Evolutionary conservation across 1,139 yeast genomes (phyloP).

Genomic region (Taiozyma onychis): DNA sequence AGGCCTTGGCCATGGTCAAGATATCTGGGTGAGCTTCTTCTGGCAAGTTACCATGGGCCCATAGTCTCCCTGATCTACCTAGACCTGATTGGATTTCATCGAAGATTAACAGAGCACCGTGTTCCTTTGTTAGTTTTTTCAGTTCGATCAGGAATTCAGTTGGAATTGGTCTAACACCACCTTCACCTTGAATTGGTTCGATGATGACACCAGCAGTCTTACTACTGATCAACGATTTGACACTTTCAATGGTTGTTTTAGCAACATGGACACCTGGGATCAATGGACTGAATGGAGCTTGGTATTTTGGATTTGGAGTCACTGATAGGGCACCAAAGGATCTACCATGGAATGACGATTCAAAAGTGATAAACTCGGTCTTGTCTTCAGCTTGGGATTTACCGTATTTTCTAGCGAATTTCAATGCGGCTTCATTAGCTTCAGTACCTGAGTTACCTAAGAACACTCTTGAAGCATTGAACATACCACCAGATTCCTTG

Average conservation of each 20-base stretch:
- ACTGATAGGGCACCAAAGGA: slow-evolving; percentile 90
- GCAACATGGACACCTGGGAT: slow-evolving; percentile 77
- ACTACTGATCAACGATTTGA: slow-evolving; percentile 53
- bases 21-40: slow-evolving; percentile 88
- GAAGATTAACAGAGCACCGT: slow-evolving; percentile 73
- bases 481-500: slow-evolving; percentile 67
- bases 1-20: slow-evolving; percentile 88
- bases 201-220: slow-evolving; percentile 89
- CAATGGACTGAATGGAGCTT: slow-evolving; percentile 83
- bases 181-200: slow-evolving; percentile 98
- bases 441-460: slow-evolving; percentile 93
- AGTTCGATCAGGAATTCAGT: slow-evolving; percentile 59
- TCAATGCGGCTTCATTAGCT: slow-evolving; percentile 96
- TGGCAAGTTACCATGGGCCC: slow-evolving; percentile 84
- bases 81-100: slow-evolving; percentile 98
- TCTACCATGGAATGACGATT: slow-evolving; percentile 90
- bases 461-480: slow-evolving; percentile 76
- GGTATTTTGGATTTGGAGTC: slow-evolving; percentile 89
- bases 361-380: slow-evolving; percentile 76
- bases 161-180: slow-evolving; percentile 75
- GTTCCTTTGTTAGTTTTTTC: slow-evolving; percentile 60
- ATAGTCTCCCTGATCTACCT: slow-evolving; percentile 85
- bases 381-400: slow-evolving; percentile 49
- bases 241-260: slow-evolving; percentile 49
- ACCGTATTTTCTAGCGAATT: slow-evolving; percentile 89